Percentiles rank a stretch among this genome's conserved stretches.
Conservation (phyloP, 352 stramenopile species). For the Blastocystis sp. region DNA sequence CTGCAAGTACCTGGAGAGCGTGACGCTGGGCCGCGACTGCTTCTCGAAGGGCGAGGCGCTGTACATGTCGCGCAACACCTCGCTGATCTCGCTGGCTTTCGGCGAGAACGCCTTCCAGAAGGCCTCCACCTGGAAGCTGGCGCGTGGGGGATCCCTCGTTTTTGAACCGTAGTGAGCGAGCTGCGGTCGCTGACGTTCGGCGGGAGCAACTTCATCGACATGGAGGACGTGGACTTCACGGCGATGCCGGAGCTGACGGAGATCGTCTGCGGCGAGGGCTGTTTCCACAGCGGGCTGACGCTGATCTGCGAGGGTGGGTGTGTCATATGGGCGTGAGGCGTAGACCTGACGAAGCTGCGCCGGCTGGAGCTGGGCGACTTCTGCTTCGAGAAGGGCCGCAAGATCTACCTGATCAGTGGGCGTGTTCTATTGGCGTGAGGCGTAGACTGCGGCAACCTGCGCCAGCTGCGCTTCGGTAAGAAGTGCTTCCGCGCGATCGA, state of each 20-base stretch:
- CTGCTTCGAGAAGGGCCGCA: conserved; percentile 30
- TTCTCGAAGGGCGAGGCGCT: conserved; percentile 1
- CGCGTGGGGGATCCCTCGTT: background rate
- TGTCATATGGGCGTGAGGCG: background rate
- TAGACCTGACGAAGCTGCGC: conserved; percentile 47
- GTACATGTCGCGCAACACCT: background rate
- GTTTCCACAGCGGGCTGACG: background rate
- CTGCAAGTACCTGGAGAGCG: conserved; percentile 26
- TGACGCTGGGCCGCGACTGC: conserved; percentile 3
- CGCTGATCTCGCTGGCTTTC: background rate
- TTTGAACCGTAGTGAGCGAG: conserved; percentile 8
- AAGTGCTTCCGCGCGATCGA: conserved; percentile 15
- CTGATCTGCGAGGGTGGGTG: conserved; percentile 48
- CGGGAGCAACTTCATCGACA: conserved; percentile 37
- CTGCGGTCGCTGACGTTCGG: background rate
- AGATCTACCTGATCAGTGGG: conserved; percentile 13
- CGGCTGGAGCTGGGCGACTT: conserved; percentile 4
- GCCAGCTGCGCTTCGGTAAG: conserved; percentile 3
- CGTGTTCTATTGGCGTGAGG: background rate
- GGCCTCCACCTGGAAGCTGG: background rate
- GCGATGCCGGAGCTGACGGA: conserved; percentile 12
- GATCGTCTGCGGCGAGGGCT: background rate
- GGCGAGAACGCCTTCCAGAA: conserved; percentile 42
- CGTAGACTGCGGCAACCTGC: conserved; percentile 28
- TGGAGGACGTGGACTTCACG: conserved; percentile 48